These are phyloP conservation scores for Pleurozium schreberi DNA, from an alignment of 225 moss, liverwort and hornwort species.

Conservation along the genomic window DNA sequence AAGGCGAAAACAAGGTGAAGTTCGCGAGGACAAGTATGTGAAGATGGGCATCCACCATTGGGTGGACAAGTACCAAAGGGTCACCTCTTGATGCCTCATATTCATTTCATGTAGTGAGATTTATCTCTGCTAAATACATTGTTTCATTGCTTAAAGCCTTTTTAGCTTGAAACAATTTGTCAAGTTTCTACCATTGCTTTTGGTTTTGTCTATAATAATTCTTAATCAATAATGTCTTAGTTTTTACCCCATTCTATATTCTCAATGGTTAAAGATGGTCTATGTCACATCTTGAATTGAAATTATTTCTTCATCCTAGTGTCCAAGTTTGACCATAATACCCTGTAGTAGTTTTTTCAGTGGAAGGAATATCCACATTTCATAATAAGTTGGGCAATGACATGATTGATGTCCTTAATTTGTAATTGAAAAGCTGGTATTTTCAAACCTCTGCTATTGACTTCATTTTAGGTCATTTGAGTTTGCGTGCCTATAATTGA, in stretches of 20 bases:
- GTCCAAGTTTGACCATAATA: not conserved
- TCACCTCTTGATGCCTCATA: not conserved
- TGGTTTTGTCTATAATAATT: not conserved
- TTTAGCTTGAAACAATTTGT: not conserved
- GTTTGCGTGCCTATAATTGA: fast-evolving
- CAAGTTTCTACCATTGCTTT: not conserved
- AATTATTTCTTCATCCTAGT: too few relatives aligned
- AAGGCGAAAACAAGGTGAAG: slow-evolving; percentile 10
- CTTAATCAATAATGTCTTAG: not conserved
- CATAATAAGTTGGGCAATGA: not conserved
- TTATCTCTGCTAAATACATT: not conserved
- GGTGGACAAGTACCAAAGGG: slow-evolving; percentile 29
- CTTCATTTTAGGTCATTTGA: not conserved
- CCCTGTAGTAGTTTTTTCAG: too few relatives aligned
- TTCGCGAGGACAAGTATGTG: not conserved
- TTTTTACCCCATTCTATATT: not conserved
- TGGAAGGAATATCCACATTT: not conserved
- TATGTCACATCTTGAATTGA: not conserved
- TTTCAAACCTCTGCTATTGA: not conserved
- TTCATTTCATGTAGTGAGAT: not conserved
- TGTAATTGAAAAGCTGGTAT: not conserved
- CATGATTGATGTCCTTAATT: not conserved
- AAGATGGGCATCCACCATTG: slow-evolving; percentile 18
- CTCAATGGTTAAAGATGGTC: too few relatives aligned
- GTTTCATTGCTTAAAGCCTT: not conserved